Base-by-base conservation (phyloP, 768 basidiomycete species). In the Amylocystis lapponica region DNA sequence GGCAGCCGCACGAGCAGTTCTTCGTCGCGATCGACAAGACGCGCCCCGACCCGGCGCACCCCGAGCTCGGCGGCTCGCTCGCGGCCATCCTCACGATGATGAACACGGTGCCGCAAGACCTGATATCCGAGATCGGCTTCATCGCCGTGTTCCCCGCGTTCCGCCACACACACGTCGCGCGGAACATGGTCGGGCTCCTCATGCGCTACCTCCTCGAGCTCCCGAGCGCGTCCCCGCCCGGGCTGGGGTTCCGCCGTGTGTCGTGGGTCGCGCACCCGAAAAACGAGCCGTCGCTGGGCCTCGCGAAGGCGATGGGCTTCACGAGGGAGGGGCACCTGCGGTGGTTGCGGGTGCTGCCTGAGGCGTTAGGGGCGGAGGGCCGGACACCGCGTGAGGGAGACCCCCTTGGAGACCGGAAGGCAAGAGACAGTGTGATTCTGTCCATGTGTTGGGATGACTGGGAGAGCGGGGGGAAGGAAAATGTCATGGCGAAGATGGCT, bases 391-490 rank as follows among this genome's bases (percentile, higher is more conserved):
- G 26, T 53, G 77, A 42, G 3, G 45, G 46, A n/a, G 39, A 50
- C 17, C 9, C 23, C 0, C 32, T 22, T 23, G 41, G 37, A 2
- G 37, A 27, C 8, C 22, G 26, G 21, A 27, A 16, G 7, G 43
- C 33, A 21, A 33, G 50, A 17, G 69, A 83, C 54, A 70, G 74
- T 3, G 64, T 64, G 0, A 42, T 75, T 20, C 54, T 83, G 14
- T 64, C 71, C 4, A 43, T 78, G 4, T 80, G 76, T 36, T 81
- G 75, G 70, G 80, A 83, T 55, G 72, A 76, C 42, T 86, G 81
- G 79, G 74, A 76, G 39, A 52, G 54, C 7, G 57, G 63, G 17
- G 60, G 49, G 9, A 58, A 52, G 27, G 66, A 64, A n/a, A n/a
- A n/a, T n/a, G n/a, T n/a, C n/a, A n/a, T n/a, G n/a, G n/a, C n/a